Evolutionary conservation across 306 rosid species (phyloP).

Genomic region (Delonix regia): DNA sequence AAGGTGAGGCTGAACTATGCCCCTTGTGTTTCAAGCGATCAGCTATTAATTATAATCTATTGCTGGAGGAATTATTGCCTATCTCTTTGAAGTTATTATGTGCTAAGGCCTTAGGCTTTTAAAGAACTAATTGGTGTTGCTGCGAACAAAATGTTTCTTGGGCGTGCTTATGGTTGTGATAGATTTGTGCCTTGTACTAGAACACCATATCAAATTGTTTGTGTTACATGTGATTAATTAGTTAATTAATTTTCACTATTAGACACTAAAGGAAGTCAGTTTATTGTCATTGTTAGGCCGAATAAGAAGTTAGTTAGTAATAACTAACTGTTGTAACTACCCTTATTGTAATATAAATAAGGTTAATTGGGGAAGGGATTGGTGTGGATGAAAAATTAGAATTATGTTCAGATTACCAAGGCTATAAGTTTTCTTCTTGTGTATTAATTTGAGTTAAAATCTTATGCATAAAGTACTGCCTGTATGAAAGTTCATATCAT

Average conservation of each 20-base stretch:
- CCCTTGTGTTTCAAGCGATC: slow-evolving; percentile 11
- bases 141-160: slow-evolving; percentile 1
- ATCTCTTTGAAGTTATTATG: slow-evolving; percentile 25
- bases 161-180: slow-evolving; percentile 5
- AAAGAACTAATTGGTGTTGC: slow-evolving; percentile 26
- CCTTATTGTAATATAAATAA: neutral
- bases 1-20: slow-evolving; percentile 56
- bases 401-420: too few species aligned
- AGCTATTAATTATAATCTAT: slow-evolving; percentile 15
- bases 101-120: slow-evolving; percentile 18
- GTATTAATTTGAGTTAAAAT: neutral
- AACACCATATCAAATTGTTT: neutral
- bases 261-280: neutral
- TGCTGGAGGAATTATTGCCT: neutral
- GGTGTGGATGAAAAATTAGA: too few species aligned
- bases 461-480: neutral
- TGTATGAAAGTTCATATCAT: slow-evolving; percentile 1
- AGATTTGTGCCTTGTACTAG: slow-evolving; percentile 13
- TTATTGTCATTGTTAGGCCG: neutral
- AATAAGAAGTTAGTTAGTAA: neutral
- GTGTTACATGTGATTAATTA: neutral
- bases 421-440: neutral
- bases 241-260: neutral
- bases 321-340: neutral
- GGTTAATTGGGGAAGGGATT: too few species aligned